Evolutionary conservation across 805 yeast genomes (phyloP), one percentile per base, ranked within the genome.

Genomic region (Groenewaldozyma salmanticensis): DNA sequence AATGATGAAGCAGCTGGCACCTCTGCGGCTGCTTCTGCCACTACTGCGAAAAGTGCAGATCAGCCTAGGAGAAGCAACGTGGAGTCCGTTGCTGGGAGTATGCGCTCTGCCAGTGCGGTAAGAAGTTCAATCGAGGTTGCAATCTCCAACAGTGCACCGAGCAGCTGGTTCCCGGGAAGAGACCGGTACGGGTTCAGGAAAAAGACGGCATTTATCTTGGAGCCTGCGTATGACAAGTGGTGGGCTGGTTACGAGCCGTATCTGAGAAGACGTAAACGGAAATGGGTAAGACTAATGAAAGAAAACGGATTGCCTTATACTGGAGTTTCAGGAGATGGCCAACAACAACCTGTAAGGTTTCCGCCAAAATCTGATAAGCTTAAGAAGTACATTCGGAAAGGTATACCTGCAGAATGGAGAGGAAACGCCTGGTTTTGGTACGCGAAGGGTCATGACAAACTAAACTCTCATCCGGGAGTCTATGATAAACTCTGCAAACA

Each of bases 381-480:
- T 48, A 81, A 82, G 54, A 72, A 94, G 44, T 79, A 84, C 53
- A 75, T 92, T 9, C 72, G 96, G 42, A 83, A 83, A 57, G 98
- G 98, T 9, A 79, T 90, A 7, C 97, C 98, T 0, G 88, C 95
- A 0, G 96, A 86, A 57, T 90, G 96, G 96, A 68, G 98, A 50
- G 98, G 98, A 1, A 74, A 75, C 49, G 96, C 96, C 0, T 90
- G 98, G 98, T 90, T 92, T 70, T 80, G 77, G 66, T 90, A 84
- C 60, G 94, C 95, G 5, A 78, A 79, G 20, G 98, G 97, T 2
- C 71, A 77, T 42, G 92, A 83, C 40, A 71, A 71, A 49, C 61
- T 86, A 42, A 76, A 72, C 49, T 75, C 76, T 31, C 77, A 88
- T 55, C 65, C 65, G 13, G 95, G 94, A 1, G 71, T 83, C 2